These are phyloP conservation scores for Blepharisma stoltei DNA, from an alignment of 73 alveolate genomes.

Conservation along the genomic window DNA sequence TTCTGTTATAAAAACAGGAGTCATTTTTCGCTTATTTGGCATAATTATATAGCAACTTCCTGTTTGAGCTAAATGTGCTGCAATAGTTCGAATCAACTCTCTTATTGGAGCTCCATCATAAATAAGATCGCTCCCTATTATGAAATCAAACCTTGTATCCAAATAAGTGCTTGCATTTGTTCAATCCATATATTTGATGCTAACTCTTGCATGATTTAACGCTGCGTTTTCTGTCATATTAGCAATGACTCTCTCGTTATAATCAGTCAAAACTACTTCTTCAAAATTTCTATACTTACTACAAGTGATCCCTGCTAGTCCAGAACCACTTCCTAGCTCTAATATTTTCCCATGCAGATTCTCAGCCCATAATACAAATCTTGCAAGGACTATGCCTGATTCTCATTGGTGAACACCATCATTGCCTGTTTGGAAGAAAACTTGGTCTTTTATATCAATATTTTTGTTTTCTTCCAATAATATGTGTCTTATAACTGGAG, in stretches of 20 bases:
- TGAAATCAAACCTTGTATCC: not conserved
- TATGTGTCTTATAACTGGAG: not conserved
- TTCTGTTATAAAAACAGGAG: not conserved
- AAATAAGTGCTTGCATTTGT: not conserved
- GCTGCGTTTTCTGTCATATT: not conserved
- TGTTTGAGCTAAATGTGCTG: not conserved
- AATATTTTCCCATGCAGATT: not conserved
- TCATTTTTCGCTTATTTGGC: slow-evolving; percentile 26
- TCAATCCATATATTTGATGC: not conserved
- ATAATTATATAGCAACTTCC: not conserved
- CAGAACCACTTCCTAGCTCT: slow-evolving; percentile 27
- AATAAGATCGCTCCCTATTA: slow-evolving; percentile 15
- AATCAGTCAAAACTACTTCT: not conserved
- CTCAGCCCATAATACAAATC: not conserved
- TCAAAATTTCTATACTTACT: not conserved
- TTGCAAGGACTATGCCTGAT: slow-evolving; percentile 19
- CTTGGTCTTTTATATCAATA: slow-evolving; percentile 2
- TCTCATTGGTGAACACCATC: slow-evolving; percentile 29
- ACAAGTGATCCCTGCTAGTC: slow-evolving; percentile 18
- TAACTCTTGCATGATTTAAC: not conserved
- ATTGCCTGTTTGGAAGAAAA: slow-evolving; percentile 27
- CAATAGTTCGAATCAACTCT: not conserved
- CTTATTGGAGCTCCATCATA: slow-evolving; percentile 19
- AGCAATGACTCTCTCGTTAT: not conserved
- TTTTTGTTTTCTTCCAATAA: not conserved